Base-by-base conservation (phyloP, 2,329 filamentous ascomycete species). In the Hyphodiscus sp. region DNA sequence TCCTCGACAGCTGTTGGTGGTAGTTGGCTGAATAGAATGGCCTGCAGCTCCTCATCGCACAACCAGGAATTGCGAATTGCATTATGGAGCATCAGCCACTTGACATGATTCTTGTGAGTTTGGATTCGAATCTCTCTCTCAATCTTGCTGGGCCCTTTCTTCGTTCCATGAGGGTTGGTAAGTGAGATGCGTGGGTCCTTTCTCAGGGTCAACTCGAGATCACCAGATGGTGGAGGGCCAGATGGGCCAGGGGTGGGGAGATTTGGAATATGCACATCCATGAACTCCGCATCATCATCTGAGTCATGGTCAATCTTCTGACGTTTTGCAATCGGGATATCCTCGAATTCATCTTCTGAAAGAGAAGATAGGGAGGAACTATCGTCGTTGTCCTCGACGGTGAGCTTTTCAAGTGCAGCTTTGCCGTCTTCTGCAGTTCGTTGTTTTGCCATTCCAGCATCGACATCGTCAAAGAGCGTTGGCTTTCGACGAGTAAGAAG, bases 21-120 rank as follows among this genome's bases (percentile, higher is more conserved):
- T 7, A 96, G 64, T 53, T 89, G 85, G n/a, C 83, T 82, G 3
- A 94, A 76, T 66, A 96, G 76, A 16, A 84, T 86, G 11, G 83
- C 82, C 57, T 94, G 89, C 0, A 95, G 76, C 57, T 87, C 81
- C 2, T 78, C 69, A 63, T 97, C 88, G 61, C 89, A 89, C 19
- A 91, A 72, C 86, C 92, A 97, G 0, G 82, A 76, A 67, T 97
- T 96, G 43, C 89, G 82, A 15, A 94, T 71, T 0, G 89, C 81
- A 66, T 97, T 97, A 68, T 97, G 91, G 78, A 87, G 96, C 55
- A 99, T 78, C 16, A 99, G 74, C 50, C 84, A 81, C 67, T 95
- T 85, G 1, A 97, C 91, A 69, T 99, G 94, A 61, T 96, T 78
- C 62, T 89, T 88, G 69, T 99, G 94, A 0, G 90, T 91, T 2